Base-by-base conservation (phyloP, 306 rosid species). In the Cicer bijugum region DNA sequence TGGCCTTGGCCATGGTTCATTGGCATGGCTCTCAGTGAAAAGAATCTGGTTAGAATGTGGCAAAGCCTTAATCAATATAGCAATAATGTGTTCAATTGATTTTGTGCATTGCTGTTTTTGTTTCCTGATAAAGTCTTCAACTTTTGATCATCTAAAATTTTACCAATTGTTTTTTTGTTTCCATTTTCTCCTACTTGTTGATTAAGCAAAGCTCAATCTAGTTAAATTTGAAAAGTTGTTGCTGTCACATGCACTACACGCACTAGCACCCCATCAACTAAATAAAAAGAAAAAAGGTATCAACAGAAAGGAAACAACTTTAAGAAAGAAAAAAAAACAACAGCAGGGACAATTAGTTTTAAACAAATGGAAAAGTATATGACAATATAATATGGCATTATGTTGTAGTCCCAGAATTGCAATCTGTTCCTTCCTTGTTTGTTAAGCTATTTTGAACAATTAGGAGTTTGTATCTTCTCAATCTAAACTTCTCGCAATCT, bases 161-260 rank as follows among this genome's bases (percentile, higher is more conserved):
- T 28, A 45, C 23, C 1, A 16, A 37, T 48, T n/a, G 8, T 50
- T 15, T 46, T 58, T 9, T 42, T 3, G 15, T 11, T 50, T 58
- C 14, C 12, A 8, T 67, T 67, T 50, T n/a, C 8, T 59, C 37
- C 84, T 28, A 28, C 35, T 80, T 80, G 20, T 23, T 67, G 50
- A 6, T 51, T 80, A 80, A 80, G 83, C 20, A 73, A 74, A 23
- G 19, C 17, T 47, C 5, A 57, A 11, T 46, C 14, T 63, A 20
- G 71, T 66, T 38, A 11, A 72, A 53, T 51, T 9, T 62, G 51
- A 37, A n/a, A 20, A 48, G 84, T 68, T 56, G 45, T 1, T 40
- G 76, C 44, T 42, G 47, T 75, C 66, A 80, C 80, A 80, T 59
- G 71, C 69, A 74, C n/a, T 15, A 71, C 40, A 62, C 65, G 42